These are phyloP conservation scores for Leptomonas seymouri DNA, from an alignment of 208 protist species.

Conservation along the genomic window DNA sequence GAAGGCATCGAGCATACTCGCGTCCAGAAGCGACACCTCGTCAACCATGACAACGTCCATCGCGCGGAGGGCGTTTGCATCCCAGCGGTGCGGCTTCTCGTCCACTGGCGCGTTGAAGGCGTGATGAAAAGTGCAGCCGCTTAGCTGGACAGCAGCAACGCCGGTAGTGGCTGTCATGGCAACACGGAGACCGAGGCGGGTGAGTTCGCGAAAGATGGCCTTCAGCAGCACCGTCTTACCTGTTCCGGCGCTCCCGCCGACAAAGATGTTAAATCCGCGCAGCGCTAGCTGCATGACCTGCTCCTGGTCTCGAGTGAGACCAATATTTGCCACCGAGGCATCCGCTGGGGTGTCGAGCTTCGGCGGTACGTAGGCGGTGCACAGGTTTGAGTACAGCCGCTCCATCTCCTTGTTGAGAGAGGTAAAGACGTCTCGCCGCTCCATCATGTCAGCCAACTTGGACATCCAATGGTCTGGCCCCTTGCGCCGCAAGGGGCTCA, in stretches of 20 bases:
- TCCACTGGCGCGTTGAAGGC: conserved; percentile 74
- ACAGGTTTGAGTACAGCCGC: conserved; percentile 56
- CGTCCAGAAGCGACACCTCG: conserved; percentile 90
- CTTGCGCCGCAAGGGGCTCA: conserved; percentile 14
- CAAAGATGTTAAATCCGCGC: conserved; percentile 74
- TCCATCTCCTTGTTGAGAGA: conserved; percentile 51
- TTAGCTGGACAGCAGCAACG: conserved; percentile 88
- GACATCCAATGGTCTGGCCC: conserved; percentile 41
- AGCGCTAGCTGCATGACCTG: conserved; percentile 64
- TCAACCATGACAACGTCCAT: conserved; percentile 93
- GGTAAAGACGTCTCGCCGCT: conserved; percentile 51
- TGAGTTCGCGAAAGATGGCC: conserved; percentile 66
- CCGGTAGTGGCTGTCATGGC: conserved; percentile 91
- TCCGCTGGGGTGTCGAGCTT: conserved; percentile 77
- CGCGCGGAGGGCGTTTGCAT: conserved; percentile 73
- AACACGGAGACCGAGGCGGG: conserved; percentile 67
- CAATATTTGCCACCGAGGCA: conserved; percentile 28
- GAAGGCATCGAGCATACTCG: conserved; percentile 83
- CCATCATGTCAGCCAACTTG: conserved; percentile 48
- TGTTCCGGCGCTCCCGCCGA: conserved; percentile 90
- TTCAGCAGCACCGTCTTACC: conserved; percentile 92
- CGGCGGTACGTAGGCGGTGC: conserved; percentile 67
- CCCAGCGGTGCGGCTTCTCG: conserved; percentile 50
- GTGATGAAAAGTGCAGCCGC: conserved; percentile 92
- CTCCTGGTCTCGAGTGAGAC: conserved; percentile 77